Base-by-base conservation (phyloP, 495 filamentous ascomycete species). In the Penicillium coprophilum region DNA sequence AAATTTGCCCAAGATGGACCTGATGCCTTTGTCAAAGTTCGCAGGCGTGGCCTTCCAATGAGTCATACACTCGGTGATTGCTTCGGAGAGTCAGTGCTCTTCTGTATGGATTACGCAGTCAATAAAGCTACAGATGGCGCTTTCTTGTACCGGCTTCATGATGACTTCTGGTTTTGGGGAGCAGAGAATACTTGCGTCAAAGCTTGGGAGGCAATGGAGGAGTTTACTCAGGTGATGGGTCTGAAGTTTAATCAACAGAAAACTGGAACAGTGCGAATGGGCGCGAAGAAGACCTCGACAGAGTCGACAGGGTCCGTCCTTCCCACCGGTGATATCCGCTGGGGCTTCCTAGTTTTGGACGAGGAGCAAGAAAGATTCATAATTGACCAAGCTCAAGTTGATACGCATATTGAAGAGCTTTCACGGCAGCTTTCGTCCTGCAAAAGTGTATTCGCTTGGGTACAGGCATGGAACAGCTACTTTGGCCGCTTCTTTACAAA, bases 111-210 rank as follows among this genome's bases (percentile, higher is more conserved):
- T 58, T 86, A 81, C 54, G 71, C 82, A 1, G 77, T 89, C 40
- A 89, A 88, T 53, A 81, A 87, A 53, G 63, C 63, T 9, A 79
- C 85, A 0, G 63, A 81, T 6, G 75, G 75, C 1, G 66, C 72
- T 6, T 72, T 80, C 31, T 66, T 88, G 13, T 86, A 85, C 57
- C 83, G 86, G 7, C 73, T 87, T 34, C 80, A 86, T 55, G 85
- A 88, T 59, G 85, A 88, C 61, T 82, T 88, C 56, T 88, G 86
- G 86, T 80, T 88, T 58, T 88, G 85, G 85, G 78, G 79, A 23
- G 68, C 80, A 7, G 79, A 83, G 27, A 56, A 74, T 5, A 75
- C 69, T 6, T 83, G 82, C 43, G 75, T 76, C 32, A 79, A 74
- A 45, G 86, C 82, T 2, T 89, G 85, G 86, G 57, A 66, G 19